Conservation (phyloP, 2,329 filamentous ascomycete genomes). For the Colletotrichum sp. region DNA sequence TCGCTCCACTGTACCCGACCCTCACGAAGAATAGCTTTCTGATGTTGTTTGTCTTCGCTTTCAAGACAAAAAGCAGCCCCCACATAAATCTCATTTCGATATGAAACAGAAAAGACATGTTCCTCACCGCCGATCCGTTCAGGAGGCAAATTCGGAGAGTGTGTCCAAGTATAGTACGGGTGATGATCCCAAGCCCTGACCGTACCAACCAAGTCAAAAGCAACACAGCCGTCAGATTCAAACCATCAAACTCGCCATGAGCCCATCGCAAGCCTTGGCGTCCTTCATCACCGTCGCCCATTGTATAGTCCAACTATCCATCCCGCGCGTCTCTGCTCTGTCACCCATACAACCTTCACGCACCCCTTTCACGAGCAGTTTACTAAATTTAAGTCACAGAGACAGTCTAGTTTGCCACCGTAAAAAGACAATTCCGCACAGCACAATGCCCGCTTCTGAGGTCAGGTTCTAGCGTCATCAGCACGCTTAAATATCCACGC, state of each 20-base stretch:
- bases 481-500: neutral
- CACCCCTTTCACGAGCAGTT: fast-evolving
- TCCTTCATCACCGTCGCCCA: fast-evolving
- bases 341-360: too few species aligned
- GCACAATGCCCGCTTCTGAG: neutral
- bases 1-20: fast-evolving
- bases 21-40: too few species aligned
- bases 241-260: fast-evolving
- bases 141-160: too few species aligned
- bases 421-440: too few species aligned
- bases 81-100: too few species aligned
- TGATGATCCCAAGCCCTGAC: neutral
- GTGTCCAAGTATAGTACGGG: too few species aligned
- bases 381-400: neutral
- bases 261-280: fast-evolving
- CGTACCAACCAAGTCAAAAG: neutral
- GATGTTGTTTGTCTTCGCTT: too few species aligned
- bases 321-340: fast-evolving
- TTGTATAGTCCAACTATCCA: fast-evolving
- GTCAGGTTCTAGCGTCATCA: fast-evolving
- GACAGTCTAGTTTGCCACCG: too few species aligned
- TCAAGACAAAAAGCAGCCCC: too few species aligned
- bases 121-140: fast-evolving
- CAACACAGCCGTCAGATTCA: neutral
- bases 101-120: too few species aligned